Conservation (phyloP, 495 filamentous ascomycete genomes). For the Penicillium cinerascens region DNA sequence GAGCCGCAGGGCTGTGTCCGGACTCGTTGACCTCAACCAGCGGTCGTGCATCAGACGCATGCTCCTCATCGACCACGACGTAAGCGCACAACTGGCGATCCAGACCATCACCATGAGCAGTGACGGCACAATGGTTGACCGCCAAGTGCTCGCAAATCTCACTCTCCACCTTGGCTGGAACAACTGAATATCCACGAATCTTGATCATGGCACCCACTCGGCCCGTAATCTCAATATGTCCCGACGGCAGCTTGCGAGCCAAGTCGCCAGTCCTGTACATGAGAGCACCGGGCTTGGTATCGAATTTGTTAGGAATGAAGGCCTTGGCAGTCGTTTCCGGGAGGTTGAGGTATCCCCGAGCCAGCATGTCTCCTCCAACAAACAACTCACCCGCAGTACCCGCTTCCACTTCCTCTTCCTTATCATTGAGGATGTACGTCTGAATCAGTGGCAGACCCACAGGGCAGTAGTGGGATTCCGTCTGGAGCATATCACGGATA, state of each 20-base stretch:
- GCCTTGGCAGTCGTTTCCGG: slow-evolving; percentile 69
- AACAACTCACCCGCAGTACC: slow-evolving; percentile 78
- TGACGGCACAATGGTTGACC: slow-evolving; percentile 56
- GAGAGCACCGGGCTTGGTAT: slow-evolving; percentile 42
- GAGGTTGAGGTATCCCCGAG: slow-evolving; percentile 77
- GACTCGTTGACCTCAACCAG: slow-evolving; percentile 54
- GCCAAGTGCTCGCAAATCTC: slow-evolving; percentile 58
- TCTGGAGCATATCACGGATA: slow-evolving; percentile 57
- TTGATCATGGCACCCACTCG: slow-evolving; percentile 78
- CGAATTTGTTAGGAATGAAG: slow-evolving; percentile 63
- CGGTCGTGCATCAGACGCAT: slow-evolving; percentile 49
- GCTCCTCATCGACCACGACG: slow-evolving; percentile 52
- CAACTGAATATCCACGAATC: slow-evolving; percentile 73
- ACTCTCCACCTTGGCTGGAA: slow-evolving; percentile 74
- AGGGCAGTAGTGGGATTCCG: slow-evolving; percentile 53
- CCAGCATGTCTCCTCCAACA: slow-evolving; percentile 75
- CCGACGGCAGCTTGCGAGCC: slow-evolving; percentile 63
- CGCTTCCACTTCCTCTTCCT: slow-evolving; percentile 50
- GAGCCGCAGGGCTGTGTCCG: slow-evolving; percentile 55
- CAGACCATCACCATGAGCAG: slow-evolving; percentile 61
- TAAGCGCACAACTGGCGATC: slow-evolving; percentile 66
- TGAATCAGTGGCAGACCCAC: slow-evolving; percentile 60
- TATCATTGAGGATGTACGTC: slow-evolving; percentile 59
- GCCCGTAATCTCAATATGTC: slow-evolving; percentile 76
- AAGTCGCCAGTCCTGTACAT: slow-evolving; percentile 87